These are phyloP conservation scores for Cadophora sp. DNA, from an alignment of 2,329 filamentous ascomycete species.

Conservation along the genomic window DNA sequence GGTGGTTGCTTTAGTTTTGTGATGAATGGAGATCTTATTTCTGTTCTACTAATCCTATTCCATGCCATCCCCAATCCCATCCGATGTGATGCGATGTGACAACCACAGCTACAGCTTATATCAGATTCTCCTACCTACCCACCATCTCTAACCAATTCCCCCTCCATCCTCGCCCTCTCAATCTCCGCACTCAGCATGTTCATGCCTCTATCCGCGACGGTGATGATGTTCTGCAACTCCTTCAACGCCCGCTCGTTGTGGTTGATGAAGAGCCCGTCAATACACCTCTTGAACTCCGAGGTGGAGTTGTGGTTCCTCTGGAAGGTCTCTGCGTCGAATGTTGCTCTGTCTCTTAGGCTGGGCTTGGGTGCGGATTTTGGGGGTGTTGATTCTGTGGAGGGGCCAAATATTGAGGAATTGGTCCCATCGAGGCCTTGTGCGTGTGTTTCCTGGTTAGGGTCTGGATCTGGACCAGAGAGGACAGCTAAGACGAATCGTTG, in stretches of 20 bases:
- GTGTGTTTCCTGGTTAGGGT: background rate
- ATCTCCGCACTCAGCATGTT: conserved; percentile 35
- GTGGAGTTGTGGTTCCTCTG: conserved; percentile 42
- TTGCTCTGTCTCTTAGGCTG: conserved; percentile 3
- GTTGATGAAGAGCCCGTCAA: conserved; percentile 45
- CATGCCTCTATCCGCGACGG: conserved; percentile 44
- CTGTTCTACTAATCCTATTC: too few species aligned
- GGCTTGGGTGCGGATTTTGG: background rate
- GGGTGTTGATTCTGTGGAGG: background rate
- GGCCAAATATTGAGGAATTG: background rate
- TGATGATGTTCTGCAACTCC: conserved; percentile 44
- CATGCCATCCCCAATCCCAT: background rate
- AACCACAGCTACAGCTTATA: background rate
- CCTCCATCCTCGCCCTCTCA: conserved; percentile 27
- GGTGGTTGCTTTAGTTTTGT: too few species aligned
- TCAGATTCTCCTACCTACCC: background rate
- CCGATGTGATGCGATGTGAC: background rate
- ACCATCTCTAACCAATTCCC: background rate
- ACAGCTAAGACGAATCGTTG: conserved; percentile 45
- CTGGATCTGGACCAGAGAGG: conserved; percentile 25
- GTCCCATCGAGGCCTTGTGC: background rate
- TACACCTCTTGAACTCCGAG: conserved; percentile 41
- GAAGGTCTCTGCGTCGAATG: conserved; percentile 43
- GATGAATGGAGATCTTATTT: too few species aligned
- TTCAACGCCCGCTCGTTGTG: conserved; percentile 43